These are phyloP conservation scores for Fomitopsis schrenkii DNA, from an alignment of 1,284 basidiomycete genomes.

Conservation along the genomic window DNA sequence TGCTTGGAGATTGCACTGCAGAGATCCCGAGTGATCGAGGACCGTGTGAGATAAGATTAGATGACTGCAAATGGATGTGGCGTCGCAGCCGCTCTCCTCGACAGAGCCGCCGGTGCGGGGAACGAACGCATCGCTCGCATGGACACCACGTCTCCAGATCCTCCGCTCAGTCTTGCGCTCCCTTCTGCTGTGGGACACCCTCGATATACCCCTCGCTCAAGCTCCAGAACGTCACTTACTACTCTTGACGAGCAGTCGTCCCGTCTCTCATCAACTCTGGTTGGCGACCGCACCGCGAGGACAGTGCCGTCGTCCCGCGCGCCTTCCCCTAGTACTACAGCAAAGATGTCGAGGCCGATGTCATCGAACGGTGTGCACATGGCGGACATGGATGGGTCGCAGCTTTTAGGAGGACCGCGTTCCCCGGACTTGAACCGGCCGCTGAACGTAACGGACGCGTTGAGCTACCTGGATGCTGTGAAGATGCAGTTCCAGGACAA, in stretches of 20 bases:
- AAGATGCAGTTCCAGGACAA: conserved; percentile 90
- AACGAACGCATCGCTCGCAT: conserved; percentile 3
- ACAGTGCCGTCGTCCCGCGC: conserved; percentile 13
- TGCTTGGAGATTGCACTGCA: neutral
- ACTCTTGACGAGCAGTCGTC: conserved; percentile 1
- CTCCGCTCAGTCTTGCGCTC: neutral
- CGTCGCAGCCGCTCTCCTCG: neutral
- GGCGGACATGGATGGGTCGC: neutral
- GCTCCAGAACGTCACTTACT: neutral
- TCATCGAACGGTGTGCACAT: conserved; percentile 9
- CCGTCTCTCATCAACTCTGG: conserved; percentile 1
- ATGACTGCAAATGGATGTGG: neutral
- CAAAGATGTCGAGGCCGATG: conserved; percentile 14
- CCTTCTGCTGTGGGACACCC: neutral
- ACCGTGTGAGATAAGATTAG: conserved; percentile 8
- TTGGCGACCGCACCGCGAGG: conserved; percentile 1
- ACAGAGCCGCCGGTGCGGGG: neutral
- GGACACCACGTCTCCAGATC: conserved; percentile 5
- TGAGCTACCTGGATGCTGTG: conserved; percentile 95
- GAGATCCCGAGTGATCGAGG: neutral
- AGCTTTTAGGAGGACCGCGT: conserved; percentile 5
- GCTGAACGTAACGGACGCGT: conserved; percentile 87
- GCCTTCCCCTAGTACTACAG: conserved; percentile 6
- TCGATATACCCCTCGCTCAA: neutral
- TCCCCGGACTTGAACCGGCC: conserved; percentile 33